These are phyloP conservation scores for Penicillium nordicum DNA, from an alignment of 2,329 filamentous ascomycete genomes.

Conservation along the genomic window DNA sequence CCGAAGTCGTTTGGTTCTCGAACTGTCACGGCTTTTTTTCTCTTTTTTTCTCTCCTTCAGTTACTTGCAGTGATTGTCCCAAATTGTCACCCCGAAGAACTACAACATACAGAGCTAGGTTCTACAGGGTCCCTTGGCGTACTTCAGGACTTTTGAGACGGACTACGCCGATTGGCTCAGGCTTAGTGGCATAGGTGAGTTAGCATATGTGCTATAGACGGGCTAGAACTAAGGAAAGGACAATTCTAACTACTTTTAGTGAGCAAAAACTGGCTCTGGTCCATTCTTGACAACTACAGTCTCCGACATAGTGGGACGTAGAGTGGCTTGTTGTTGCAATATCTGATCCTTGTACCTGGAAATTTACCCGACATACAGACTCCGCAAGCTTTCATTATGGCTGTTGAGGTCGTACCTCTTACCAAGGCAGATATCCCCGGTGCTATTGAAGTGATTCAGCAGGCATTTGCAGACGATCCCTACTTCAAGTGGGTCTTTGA, in stretches of 20 bases:
- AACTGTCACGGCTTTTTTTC: not conserved
- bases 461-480: constrained; percentile 64
- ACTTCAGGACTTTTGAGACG: not conserved
- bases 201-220: not conserved
- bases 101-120: not conserved
- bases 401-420: constrained; percentile 55
- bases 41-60: not conserved
- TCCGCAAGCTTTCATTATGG: constrained; percentile 36
- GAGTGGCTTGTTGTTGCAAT: not conserved
- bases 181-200: not conserved
- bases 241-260: not conserved
- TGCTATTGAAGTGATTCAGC: constrained; percentile 62
- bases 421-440: constrained; percentile 60
- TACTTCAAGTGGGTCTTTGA: constrained; percentile 67
- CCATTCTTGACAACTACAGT: not conserved
- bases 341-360: not conserved
- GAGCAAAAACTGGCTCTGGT: not conserved
- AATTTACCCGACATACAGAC: not conserved
- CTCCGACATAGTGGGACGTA: not conserved
- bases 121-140: not conserved
- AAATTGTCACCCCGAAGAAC: not conserved
- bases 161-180: not conserved
- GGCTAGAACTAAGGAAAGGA: not conserved
- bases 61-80: not conserved
- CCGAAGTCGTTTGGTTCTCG: not conserved